These are phyloP conservation scores for Pouteria glomerata DNA, from an alignment of 148 eudicot genomes.

Conservation along the genomic window DNA sequence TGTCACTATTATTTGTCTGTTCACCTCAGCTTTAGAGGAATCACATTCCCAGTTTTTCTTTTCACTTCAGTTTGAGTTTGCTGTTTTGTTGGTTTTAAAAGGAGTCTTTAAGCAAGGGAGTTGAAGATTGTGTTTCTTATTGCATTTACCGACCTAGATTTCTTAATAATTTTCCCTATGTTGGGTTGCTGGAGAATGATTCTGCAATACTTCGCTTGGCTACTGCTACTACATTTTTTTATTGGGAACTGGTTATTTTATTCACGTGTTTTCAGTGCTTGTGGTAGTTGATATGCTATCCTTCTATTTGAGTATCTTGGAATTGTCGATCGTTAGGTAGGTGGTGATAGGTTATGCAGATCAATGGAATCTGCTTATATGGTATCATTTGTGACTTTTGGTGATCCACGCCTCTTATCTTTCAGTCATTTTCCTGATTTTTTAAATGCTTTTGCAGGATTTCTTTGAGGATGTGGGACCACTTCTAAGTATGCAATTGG, in stretches of 20 bases:
- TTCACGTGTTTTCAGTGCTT: not conserved
- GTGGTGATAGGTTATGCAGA: not conserved
- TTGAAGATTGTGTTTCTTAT: not conserved
- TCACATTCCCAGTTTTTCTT: not conserved
- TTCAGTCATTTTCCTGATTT: not conserved
- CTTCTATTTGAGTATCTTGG: not conserved
- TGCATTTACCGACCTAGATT: not conserved
- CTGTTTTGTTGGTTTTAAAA: not conserved
- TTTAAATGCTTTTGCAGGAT: constrained; percentile 43
- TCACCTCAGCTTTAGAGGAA: not conserved
- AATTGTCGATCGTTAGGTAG: not conserved
- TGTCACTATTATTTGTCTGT: not conserved
- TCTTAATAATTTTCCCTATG: not conserved
- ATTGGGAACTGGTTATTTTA: not conserved
- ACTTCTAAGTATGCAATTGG: constrained; percentile 83
- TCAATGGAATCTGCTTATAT: not conserved
- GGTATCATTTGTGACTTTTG: not conserved
- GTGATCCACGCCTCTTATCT: not conserved
- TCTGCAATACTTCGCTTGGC: not conserved
- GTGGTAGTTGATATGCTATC: not conserved
- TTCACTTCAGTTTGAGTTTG: not conserved
- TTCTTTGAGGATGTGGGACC: constrained; percentile 95
- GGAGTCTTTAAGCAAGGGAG: not conserved
- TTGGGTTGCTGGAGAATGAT: not conserved
- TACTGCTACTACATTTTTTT: not conserved